Conservation (phyloP, 2,329 filamentous ascomycete species). For the Aspergillus nomiae region DNA sequence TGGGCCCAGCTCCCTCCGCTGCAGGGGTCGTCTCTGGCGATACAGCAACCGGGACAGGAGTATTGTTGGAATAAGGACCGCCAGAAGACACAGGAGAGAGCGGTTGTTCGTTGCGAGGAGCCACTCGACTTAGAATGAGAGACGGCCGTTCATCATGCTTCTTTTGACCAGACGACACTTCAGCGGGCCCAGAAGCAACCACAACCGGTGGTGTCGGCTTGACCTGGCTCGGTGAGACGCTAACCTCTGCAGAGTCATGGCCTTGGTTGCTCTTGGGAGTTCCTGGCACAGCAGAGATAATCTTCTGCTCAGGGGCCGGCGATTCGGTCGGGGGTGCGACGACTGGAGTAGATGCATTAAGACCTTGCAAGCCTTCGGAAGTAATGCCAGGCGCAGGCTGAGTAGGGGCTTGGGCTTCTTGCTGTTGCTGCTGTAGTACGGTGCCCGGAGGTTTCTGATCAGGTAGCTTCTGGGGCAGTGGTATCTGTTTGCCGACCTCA, state of each 20-base stretch:
- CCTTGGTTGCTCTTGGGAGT: conserved; percentile 27
- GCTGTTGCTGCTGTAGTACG: conserved; percentile 12
- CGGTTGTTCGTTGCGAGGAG: conserved; percentile 36
- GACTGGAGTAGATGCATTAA: conserved; percentile 14
- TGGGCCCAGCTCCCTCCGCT: conserved; percentile 54
- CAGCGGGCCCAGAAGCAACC: conserved; percentile 19
- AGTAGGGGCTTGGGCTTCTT: conserved; percentile 7
- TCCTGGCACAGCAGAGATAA: conserved; percentile 20
- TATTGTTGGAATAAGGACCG: conserved; percentile 70
- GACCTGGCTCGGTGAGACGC: conserved; percentile 22
- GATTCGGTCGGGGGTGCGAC: conserved; percentile 55
- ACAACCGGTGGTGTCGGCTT: conserved; percentile 18
- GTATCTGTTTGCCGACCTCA: conserved; percentile 7
- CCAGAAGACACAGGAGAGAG: conserved; percentile 65
- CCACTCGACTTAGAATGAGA: conserved; percentile 27
- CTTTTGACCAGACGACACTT: conserved; percentile 23
- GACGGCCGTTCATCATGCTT: conserved; percentile 33
- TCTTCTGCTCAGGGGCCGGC: conserved; percentile 40
- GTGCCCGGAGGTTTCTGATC: conserved; percentile 14
- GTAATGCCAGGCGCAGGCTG: conserved; percentile 14
- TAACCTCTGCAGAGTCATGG: conserved; percentile 23
- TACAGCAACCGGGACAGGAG: conserved; percentile 66
- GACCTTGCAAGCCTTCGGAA: conserved; percentile 15
- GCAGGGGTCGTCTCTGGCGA: conserved; percentile 77
- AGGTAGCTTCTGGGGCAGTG: conserved; percentile 1